These are phyloP conservation scores for Coprinopsis cinerea DNA, from an alignment of 768 basidiomycete species.

Conservation along the genomic window DNA sequence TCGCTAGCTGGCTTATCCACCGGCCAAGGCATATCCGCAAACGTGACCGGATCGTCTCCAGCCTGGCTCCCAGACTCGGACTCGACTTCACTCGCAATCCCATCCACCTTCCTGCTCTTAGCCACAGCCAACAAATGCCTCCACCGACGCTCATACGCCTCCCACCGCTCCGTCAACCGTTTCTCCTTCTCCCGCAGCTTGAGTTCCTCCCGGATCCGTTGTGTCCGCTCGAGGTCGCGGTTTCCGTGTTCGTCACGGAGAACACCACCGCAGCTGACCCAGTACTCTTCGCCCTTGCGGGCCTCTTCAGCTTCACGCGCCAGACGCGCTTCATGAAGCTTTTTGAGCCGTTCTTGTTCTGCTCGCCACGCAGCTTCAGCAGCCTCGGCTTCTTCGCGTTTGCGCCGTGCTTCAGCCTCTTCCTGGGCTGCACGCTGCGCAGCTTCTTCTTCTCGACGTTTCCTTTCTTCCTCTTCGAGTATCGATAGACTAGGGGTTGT, in stretches of 20 bases:
- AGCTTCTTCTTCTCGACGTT: not conserved
- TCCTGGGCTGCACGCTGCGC: not conserved
- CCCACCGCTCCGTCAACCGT: conserved; percentile 36
- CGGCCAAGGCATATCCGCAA: conserved; percentile 64
- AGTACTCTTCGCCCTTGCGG: conserved; percentile 47
- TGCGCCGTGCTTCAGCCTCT: not conserved
- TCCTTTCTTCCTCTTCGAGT: not conserved
- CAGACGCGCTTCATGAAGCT: conserved; percentile 12
- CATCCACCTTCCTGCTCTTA: not conserved
- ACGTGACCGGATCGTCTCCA: conserved; percentile 24
- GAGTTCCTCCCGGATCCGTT: conserved; percentile 42
- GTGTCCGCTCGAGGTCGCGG: conserved; percentile 46
- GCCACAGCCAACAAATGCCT: conserved; percentile 26
- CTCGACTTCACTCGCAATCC: not conserved
- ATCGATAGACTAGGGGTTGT: not conserved
- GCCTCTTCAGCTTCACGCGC: conserved; percentile 35
- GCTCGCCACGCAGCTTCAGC: not conserved
- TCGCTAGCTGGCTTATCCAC: conserved; percentile 18
- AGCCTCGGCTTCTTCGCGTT: not conserved
- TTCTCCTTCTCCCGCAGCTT: conserved; percentile 37
- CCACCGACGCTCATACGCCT: conserved; percentile 52
- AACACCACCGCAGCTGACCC: conserved; percentile 54
- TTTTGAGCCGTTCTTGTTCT: not conserved
- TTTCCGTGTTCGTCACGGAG: conserved; percentile 44
- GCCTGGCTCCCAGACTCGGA: not conserved